Evolutionary conservation across 306 rosid species (phyloP).

Genomic region (Lathyrus tuberosus): DNA sequence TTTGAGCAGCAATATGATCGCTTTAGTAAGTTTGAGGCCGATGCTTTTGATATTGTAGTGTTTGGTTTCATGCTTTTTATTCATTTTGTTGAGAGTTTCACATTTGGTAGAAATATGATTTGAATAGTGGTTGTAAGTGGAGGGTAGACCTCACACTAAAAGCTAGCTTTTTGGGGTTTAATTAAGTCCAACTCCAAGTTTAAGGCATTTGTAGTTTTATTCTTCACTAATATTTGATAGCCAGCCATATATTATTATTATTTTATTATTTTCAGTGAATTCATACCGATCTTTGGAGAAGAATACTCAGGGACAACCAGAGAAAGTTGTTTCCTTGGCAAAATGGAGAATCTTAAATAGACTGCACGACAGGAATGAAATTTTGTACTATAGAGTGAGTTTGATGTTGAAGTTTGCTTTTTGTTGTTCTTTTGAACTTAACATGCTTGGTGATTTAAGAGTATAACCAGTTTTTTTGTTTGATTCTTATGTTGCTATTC

Average conservation of each 20-base stretch:
- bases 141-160: background rate
- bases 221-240: constrained; percentile 16
- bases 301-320: constrained; percentile 80
- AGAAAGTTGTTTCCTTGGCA: constrained; percentile 69
- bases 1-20: constrained; percentile 97
- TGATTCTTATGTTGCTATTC: constrained; percentile 33
- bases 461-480: constrained; percentile 12
- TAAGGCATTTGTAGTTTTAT: constrained; percentile 8
- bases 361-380: constrained; percentile 96
- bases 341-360: constrained; percentile 99
- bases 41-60: constrained; percentile 12
- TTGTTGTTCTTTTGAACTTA: background rate
- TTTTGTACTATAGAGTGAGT: constrained; percentile 91
- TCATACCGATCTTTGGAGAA: constrained; percentile 93
- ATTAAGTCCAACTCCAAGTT: background rate
- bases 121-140: background rate
- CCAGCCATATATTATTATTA: background rate
- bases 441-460: constrained; percentile 25
- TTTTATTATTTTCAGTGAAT: constrained; percentile 58
- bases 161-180: constrained; percentile 2
- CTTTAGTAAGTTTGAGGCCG: constrained; percentile 65
- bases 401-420: constrained; percentile 28
- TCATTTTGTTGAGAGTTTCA: background rate
- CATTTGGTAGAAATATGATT: too few relatives aligned
- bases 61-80: constrained; percentile 13